phyloP scores from a whole-genome alignment of 139 green algal genomes.

The Auxenochlorella protothecoides region DNA sequence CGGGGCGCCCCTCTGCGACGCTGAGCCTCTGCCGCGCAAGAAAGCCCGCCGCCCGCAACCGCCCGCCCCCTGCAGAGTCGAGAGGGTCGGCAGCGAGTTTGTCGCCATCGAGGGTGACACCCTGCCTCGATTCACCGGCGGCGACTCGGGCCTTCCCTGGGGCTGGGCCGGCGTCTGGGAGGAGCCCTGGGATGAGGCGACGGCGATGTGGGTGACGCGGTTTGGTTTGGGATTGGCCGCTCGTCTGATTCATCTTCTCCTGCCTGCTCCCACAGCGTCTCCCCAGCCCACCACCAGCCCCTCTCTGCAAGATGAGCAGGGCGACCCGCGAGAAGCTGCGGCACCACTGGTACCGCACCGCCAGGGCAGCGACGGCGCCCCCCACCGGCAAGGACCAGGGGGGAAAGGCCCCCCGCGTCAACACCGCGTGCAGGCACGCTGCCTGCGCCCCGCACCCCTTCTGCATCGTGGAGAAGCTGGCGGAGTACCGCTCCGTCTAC shows the following conservation, averaged over 20 bases:
- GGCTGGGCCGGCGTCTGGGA: constrained; percentile 21
- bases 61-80: constrained; percentile 2
- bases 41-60: too few species aligned
- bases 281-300: too few species aligned
- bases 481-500: constrained; percentile 22
- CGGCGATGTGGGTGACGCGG: constrained; percentile 1
- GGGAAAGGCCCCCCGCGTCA: not conserved
- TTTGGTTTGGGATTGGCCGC: not conserved
- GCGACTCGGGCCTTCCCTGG: constrained; percentile 24
- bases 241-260: too few species aligned
- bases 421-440: constrained; percentile 34
- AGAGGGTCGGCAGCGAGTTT: constrained; percentile 7
- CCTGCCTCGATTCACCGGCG: constrained; percentile 19
- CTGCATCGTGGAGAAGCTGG: constrained; percentile 40
- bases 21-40: too few species aligned
- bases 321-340: constrained; percentile 7
- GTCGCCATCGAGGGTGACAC: constrained; percentile 4
- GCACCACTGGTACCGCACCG: constrained; percentile 10
- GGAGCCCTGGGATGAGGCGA: constrained; percentile 18
- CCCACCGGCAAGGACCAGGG: too few species aligned
- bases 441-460: constrained; percentile 28
- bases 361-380: too few species aligned
- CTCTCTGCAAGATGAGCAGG: not conserved
- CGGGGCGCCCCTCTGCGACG: too few species aligned
- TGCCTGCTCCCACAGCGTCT: too few species aligned